Conservation (phyloP, 495 filamentous ascomycete genomes). For the Aspergillus hancockii region DNA sequence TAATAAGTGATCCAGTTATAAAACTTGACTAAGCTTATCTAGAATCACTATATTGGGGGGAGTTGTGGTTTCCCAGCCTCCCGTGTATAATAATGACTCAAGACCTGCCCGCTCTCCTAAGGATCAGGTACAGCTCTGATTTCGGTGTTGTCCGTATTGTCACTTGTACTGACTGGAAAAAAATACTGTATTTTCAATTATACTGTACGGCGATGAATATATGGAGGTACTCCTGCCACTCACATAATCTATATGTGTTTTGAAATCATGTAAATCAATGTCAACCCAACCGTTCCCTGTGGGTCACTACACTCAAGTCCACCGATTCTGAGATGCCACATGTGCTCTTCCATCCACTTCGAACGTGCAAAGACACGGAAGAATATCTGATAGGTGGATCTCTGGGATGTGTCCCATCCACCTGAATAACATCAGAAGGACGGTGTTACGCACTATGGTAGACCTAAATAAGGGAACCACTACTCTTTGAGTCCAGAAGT, state of each 20-base stretch:
- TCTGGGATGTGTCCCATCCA: conserved; percentile 3
- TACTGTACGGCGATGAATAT: not conserved
- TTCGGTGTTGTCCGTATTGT: not conserved
- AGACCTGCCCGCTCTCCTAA: not conserved
- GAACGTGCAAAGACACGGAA: conserved; percentile 11
- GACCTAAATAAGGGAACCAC: conserved; percentile 1
- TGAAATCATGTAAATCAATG: not conserved
- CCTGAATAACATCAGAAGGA: conserved; percentile 4
- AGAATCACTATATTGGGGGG: not conserved
- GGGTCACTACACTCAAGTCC: conserved; percentile 6
- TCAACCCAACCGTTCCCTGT: not conserved
- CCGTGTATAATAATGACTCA: not conserved
- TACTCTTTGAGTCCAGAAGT: not conserved
- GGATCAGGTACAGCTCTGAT: not conserved
- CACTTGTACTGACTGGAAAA: not conserved
- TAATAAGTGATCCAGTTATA: not conserved
- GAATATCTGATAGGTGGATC: conserved; percentile 12
- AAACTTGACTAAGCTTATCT: not conserved
- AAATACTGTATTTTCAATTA: not conserved
- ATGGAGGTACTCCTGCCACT: not conserved
- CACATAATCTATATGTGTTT: not conserved
- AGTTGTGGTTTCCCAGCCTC: not conserved
- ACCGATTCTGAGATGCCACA: conserved; percentile 11
- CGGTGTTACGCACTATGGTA: not conserved
- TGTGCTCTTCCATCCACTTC: conserved; percentile 8